phyloP scores from a whole-genome alignment of 2,329 filamentous ascomycete species.

The Talaromyces sp. region DNA sequence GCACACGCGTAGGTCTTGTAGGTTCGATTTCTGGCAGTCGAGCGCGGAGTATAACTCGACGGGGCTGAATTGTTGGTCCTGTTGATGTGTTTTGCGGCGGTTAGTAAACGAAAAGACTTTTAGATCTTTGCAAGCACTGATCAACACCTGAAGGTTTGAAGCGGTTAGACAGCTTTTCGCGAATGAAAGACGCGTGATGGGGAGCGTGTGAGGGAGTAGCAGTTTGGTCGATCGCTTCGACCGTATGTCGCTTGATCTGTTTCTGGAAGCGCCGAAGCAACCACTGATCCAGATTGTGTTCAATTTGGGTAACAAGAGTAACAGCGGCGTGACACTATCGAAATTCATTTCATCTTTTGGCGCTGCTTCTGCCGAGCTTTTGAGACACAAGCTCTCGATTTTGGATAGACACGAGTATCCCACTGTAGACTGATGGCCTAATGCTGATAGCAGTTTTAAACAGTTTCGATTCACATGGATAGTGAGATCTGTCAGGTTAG shows the following conservation, averaged over 20 bases:
- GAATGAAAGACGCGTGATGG: neutral
- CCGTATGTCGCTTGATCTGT: neutral
- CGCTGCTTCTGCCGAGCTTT: neutral
- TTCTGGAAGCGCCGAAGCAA: neutral
- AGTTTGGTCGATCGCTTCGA: neutral
- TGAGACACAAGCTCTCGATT: neutral
- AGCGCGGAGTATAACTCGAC: constrained; percentile 1
- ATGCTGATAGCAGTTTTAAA: neutral
- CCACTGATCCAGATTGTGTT: neutral
- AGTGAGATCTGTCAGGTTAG: neutral
- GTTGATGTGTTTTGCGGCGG: neutral
- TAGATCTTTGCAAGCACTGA: neutral
- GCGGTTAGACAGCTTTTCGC: constrained; percentile 1
- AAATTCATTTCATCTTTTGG: neutral
- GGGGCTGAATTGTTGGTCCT: neutral
- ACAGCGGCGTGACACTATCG: neutral
- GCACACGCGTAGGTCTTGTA: neutral
- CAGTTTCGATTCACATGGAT: neutral
- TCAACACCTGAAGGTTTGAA: neutral
- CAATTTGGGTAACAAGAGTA: constrained; percentile 1
- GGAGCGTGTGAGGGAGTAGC: neutral
- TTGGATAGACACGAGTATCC: constrained; percentile 8
- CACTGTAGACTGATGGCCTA: neutral
- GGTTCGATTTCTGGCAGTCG: neutral
- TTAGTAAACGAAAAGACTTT: constrained; percentile 4